These are phyloP conservation scores for Leccinum fibrillosum DNA, from an alignment of 768 basidiomycete species.

Conservation along the genomic window DNA sequence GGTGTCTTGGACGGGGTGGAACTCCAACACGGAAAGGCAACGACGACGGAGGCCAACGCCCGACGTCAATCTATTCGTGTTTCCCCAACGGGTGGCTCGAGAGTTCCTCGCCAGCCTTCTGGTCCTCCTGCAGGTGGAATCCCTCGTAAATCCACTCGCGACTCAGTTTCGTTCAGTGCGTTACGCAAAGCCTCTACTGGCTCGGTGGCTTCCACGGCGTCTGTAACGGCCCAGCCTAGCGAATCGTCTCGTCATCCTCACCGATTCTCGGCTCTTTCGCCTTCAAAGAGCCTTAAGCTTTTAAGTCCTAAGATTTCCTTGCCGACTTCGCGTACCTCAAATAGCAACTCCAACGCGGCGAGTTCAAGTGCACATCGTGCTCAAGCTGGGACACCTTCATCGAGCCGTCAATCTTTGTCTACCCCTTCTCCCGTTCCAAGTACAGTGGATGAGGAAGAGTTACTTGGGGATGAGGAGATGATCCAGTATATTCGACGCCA, in stretches of 20 bases:
- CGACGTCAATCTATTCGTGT: conserved; percentile 58
- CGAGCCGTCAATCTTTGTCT: conserved; percentile 71
- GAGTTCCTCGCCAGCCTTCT: conserved; percentile 64
- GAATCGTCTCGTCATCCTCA: conserved; percentile 45
- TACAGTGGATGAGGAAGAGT: conserved; percentile 79
- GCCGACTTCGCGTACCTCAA: conserved; percentile 53
- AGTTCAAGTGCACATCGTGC: conserved; percentile 45
- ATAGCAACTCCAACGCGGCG: conserved; percentile 32
- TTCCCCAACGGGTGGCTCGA: conserved; percentile 62
- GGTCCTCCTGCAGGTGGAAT: conserved; percentile 43
- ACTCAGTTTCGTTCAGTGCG: conserved; percentile 75
- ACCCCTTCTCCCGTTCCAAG: conserved; percentile 83
- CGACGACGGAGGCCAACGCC: conserved; percentile 31
- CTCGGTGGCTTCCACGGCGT: conserved; percentile 68
- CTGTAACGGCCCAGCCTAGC: conserved; percentile 44
- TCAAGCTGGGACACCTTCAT: conserved; percentile 60
- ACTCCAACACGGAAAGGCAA: conserved; percentile 40
- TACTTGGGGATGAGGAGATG: conserved; percentile 96
- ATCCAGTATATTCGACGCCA: conserved; percentile 87
- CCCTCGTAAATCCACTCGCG: conserved; percentile 68
- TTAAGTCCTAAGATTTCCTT: conserved; percentile 75
- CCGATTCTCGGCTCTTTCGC: conserved; percentile 80
- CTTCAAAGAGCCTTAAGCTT: conserved; percentile 80
- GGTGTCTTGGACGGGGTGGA: conserved; percentile 72
- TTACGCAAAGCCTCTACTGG: conserved; percentile 81